These are phyloP conservation scores for Mycena vulgaris DNA, from an alignment of 768 basidiomycete genomes.

Conservation along the genomic window DNA sequence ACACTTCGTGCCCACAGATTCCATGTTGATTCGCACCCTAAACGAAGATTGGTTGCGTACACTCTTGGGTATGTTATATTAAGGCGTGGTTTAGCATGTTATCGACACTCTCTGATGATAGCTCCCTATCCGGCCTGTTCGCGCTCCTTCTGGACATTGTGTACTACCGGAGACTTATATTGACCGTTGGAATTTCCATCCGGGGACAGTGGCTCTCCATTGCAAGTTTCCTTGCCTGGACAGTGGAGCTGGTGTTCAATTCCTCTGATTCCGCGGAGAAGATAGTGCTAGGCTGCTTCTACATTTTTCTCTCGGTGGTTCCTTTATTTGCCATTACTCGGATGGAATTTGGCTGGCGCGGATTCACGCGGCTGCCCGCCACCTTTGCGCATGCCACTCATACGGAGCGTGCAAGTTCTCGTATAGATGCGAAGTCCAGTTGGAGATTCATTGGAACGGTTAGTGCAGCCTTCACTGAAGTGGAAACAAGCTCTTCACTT, in stretches of 20 bases:
- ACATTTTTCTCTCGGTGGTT: slow-evolving; percentile 15
- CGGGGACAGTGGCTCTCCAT: slow-evolving; percentile 24
- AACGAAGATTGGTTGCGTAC: slow-evolving; percentile 22
- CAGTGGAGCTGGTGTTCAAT: slow-evolving; percentile 18
- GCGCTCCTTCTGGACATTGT: slow-evolving; percentile 19
- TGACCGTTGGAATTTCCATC: slow-evolving; percentile 19
- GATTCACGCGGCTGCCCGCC: slow-evolving; percentile 22
- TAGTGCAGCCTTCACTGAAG: slow-evolving; percentile 18
- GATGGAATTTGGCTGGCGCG: slow-evolving; percentile 25
- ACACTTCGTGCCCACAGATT: slow-evolving; percentile 25
- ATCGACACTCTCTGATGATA: slow-evolving; percentile 18
- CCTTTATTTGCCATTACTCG: slow-evolving; percentile 26
- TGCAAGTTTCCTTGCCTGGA: slow-evolving; percentile 11
- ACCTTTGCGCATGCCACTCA: slow-evolving; percentile 23
- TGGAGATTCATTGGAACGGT: slow-evolving; percentile 24
- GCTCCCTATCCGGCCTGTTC: slow-evolving; percentile 12
- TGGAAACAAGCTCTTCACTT: slow-evolving; percentile 21
- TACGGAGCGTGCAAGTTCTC: slow-evolving; percentile 22
- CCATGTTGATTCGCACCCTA: slow-evolving; percentile 23
- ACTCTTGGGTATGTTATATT: slow-evolving; percentile 22
- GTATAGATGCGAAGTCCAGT: slow-evolving; percentile 25
- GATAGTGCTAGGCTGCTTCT: slow-evolving; percentile 16
- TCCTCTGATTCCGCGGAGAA: slow-evolving; percentile 19
- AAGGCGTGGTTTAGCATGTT: slow-evolving; percentile 15
- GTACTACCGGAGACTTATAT: slow-evolving; percentile 23